phyloP scores from a whole-genome alignment of 176 grass and related monocot genomes.

The Musa acuminata region DNA sequence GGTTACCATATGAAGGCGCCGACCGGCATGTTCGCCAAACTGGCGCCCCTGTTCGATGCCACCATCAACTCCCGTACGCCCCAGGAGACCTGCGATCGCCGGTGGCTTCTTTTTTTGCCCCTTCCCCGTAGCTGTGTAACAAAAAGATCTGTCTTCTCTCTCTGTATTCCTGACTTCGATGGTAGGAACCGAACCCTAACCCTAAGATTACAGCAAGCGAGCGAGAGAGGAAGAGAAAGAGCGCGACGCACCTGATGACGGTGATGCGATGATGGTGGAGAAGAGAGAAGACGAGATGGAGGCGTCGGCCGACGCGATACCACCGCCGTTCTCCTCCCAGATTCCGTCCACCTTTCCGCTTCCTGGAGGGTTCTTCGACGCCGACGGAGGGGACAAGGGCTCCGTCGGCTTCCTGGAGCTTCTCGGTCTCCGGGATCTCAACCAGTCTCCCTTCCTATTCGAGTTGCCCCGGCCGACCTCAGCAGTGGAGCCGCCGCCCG shows the following conservation, averaged over 20 bases:
- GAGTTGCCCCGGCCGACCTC: not conserved
- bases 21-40: not conserved
- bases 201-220: not conserved
- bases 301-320: not conserved
- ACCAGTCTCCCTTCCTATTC: not conserved
- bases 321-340: not conserved
- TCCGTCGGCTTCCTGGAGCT: conserved; percentile 9
- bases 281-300: conserved; percentile 16
- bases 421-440: not conserved
- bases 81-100: not conserved
- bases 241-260: not conserved
- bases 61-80: not conserved
- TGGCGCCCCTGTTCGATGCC: not conserved
- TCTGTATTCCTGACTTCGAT: not conserved
- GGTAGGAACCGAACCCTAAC: not conserved
- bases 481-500: not conserved
- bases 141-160: not conserved
- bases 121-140: not conserved
- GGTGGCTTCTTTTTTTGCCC: not conserved
- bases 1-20: not conserved
- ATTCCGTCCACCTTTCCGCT: not conserved
- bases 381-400: not conserved
- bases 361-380: not conserved
- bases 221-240: too few species aligned
- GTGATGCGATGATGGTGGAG: conserved; percentile 8